phyloP scores from a whole-genome alignment of 768 basidiomycete species.

The Mycena rebaudengoi region DNA sequence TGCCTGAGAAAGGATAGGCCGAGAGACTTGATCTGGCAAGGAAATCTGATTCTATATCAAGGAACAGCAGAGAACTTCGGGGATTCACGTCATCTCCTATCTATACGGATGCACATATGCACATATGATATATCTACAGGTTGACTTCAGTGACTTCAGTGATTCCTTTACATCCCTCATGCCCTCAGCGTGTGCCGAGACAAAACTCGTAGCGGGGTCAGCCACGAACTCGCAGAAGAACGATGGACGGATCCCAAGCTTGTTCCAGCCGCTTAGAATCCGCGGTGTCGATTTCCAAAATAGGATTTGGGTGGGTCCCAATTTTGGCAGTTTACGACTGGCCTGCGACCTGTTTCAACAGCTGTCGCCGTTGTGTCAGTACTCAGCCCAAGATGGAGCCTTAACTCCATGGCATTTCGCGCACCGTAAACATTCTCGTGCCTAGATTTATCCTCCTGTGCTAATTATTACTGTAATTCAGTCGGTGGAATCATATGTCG shows the following conservation, averaged over 20 bases:
- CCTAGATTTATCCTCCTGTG: slow-evolving; percentile 26
- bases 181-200: not conserved
- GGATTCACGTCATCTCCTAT: slow-evolving; percentile 12
- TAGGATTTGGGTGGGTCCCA: slow-evolving; percentile 56
- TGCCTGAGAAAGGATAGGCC: too few species aligned
- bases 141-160: too few species aligned
- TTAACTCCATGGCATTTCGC: slow-evolving; percentile 65
- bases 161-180: not conserved
- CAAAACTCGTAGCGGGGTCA: not conserved
- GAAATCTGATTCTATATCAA: too few species aligned
- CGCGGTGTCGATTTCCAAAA: slow-evolving; percentile 62
- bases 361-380: slow-evolving; percentile 69
- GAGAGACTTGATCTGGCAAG: too few species aligned
- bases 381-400: slow-evolving; percentile 62
- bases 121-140: not conserved
- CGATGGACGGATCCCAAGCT: not conserved
- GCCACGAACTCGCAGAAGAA: not conserved
- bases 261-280: slow-evolving; percentile 66
- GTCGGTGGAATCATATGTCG: slow-evolving; percentile 64
- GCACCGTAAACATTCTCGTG: slow-evolving; percentile 59
- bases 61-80: too few species aligned
- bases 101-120: not conserved
- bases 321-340: not conserved
- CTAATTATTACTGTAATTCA: slow-evolving; percentile 28
- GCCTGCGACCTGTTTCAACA: slow-evolving; percentile 24